These are phyloP conservation scores for Paradendryphiella salina DNA, from an alignment of 2,329 filamentous ascomycete species.

Conservation along the genomic window DNA sequence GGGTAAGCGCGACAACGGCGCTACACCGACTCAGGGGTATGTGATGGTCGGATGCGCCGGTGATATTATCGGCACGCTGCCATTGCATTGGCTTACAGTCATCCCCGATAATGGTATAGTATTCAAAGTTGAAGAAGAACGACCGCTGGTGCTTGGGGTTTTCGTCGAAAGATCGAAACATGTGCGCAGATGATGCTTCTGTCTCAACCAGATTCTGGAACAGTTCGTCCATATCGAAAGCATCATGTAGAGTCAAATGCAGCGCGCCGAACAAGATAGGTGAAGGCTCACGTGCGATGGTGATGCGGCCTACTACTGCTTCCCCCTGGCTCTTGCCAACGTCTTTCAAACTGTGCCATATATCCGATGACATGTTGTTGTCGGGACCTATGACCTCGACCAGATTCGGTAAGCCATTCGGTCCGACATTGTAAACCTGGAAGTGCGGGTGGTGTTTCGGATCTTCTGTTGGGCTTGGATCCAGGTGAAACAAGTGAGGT, in stretches of 20 bases:
- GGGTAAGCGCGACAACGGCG: constrained; percentile 61
- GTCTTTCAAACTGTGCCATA: constrained; percentile 38
- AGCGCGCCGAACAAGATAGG: constrained; percentile 63
- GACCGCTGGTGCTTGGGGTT: constrained; percentile 57
- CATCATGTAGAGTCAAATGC: constrained; percentile 60
- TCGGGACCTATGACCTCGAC: constrained; percentile 42
- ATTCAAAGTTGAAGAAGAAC: constrained; percentile 67
- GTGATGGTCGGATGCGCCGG: constrained; percentile 51
- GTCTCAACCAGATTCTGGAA: constrained; percentile 59
- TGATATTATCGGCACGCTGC: constrained; percentile 59
- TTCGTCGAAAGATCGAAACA: constrained; percentile 55
- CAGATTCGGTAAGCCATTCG: constrained; percentile 50
- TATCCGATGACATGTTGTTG: constrained; percentile 40
- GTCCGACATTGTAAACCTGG: constrained; percentile 61
- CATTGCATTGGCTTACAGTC: constrained; percentile 62
- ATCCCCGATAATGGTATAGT: constrained; percentile 63
- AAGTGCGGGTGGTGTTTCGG: constrained; percentile 54
- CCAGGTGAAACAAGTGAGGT: constrained; percentile 49
- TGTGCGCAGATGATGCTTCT: constrained; percentile 50
- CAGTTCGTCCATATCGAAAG: constrained; percentile 67
- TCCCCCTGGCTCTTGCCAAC: constrained; percentile 46
- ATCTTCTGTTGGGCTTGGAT: constrained; percentile 50
- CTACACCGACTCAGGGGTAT: constrained; percentile 64
- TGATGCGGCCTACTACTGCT: constrained; percentile 60
- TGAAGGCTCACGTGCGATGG: constrained; percentile 64